phyloP scores from a whole-genome alignment of 1,139 yeast genomes.

The Candida glucosophila region DNA sequence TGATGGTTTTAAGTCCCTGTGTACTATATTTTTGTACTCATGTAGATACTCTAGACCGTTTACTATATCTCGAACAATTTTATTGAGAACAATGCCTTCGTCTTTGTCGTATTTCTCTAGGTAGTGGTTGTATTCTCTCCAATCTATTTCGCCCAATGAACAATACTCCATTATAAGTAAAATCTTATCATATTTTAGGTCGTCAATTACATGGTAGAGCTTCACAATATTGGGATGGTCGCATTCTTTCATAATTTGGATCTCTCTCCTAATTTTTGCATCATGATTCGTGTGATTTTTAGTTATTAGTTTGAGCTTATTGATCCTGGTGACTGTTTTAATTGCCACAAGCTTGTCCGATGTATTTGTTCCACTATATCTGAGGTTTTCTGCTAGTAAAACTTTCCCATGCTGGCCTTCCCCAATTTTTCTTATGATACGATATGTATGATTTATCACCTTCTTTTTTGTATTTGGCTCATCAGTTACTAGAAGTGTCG shows the following conservation, averaged over 20 bases:
- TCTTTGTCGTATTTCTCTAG: conserved; percentile 23
- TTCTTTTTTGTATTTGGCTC: conserved; percentile 23
- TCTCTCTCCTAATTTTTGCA: conserved; percentile 39
- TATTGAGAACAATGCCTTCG: conserved; percentile 27
- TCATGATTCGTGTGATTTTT: conserved; percentile 32
- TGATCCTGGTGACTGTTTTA: conserved; percentile 37
- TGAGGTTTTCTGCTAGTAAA: conserved; percentile 1
- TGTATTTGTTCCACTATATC: neutral
- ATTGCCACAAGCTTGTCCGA: conserved; percentile 27
- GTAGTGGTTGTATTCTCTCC: conserved; percentile 32
- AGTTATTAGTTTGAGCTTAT: conserved; percentile 31
- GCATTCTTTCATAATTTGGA: conserved; percentile 44
- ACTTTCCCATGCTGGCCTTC: conserved; percentile 32
- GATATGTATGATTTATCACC: conserved; percentile 26
- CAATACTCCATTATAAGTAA: conserved; percentile 44
- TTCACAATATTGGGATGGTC: conserved; percentile 45
- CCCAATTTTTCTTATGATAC: conserved; percentile 31
- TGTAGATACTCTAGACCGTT: conserved; percentile 75
- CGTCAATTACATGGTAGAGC: conserved; percentile 40
- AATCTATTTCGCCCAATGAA: conserved; percentile 40
- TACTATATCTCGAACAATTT: conserved; percentile 35
- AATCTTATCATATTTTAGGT: conserved; percentile 40
- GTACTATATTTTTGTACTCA: conserved; percentile 76
- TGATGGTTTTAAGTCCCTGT: conserved; percentile 88
- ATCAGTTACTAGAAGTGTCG: conserved; percentile 20